Evolutionary conservation across 1,139 yeast species (phyloP).

Genomic region (Debaryomycetaceae sp.): DNA sequence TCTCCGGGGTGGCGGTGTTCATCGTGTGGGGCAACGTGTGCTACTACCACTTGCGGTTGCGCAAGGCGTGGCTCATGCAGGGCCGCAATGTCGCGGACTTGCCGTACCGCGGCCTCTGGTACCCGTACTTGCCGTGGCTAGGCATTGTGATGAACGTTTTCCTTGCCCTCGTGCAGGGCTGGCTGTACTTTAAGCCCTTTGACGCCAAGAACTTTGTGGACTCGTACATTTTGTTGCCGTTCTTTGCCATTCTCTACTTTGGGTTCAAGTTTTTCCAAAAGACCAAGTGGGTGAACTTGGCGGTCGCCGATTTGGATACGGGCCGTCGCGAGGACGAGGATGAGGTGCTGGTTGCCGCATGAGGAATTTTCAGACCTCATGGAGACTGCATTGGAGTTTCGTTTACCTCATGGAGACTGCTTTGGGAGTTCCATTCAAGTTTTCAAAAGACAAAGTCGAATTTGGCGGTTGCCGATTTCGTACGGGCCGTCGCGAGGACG

Average conservation of each 20-base stretch:
- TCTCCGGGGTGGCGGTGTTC: slow-evolving; percentile 47
- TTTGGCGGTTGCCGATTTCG: slow-evolving; percentile 35
- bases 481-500: slow-evolving; percentile 15
- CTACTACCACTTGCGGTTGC: slow-evolving; percentile 35
- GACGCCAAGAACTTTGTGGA: slow-evolving; percentile 52
- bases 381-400: too few species aligned
- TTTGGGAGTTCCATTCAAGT: too few species aligned
- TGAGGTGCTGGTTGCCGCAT: too few species aligned
- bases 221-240: slow-evolving; percentile 52
- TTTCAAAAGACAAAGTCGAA: slow-evolving; percentile 31
- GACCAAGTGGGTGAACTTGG: slow-evolving; percentile 31
- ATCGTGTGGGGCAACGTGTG: slow-evolving; percentile 42
- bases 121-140: slow-evolving; percentile 41
- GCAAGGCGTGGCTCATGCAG: slow-evolving; percentile 38
- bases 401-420: too few species aligned
- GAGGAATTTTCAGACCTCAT: too few species aligned
- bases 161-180: slow-evolving; percentile 56
- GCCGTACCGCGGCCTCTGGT: slow-evolving; percentile 43
- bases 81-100: slow-evolving; percentile 37
- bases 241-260: slow-evolving; percentile 34
- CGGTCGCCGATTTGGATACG: slow-evolving; percentile 35
- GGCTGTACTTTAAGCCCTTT: slow-evolving; percentile 56
- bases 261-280: slow-evolving; percentile 30
- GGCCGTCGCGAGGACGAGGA: slow-evolving; percentile 12
- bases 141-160: slow-evolving; percentile 42